Percentiles rank a stretch among this genome's conserved stretches.
Evolutionary conservation across 495 filamentous ascomycete genomes (phyloP).

Genomic region (Penicillium diatomitis): DNA sequence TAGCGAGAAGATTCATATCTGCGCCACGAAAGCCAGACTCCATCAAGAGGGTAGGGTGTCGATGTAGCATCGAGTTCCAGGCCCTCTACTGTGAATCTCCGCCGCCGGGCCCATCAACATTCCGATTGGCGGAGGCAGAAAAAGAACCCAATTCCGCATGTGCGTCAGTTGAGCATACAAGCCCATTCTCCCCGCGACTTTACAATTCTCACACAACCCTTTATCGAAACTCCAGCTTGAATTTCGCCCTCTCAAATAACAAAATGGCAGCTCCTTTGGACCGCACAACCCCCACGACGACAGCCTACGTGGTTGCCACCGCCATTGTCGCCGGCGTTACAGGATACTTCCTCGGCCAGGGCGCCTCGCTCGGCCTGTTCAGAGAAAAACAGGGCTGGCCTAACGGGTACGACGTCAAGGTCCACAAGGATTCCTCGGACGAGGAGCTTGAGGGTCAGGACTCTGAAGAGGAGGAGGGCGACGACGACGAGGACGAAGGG

Average conservation of each 20-base stretch:
- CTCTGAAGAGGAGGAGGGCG: constrained; percentile 25
- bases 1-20: too few species aligned
- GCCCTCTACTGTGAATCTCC: not conserved
- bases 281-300: constrained; percentile 35
- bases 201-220: not conserved
- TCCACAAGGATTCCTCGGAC: constrained; percentile 38
- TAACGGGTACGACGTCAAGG: constrained; percentile 43
- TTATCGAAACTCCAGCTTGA: not conserved
- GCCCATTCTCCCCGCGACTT: not conserved
- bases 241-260: not conserved
- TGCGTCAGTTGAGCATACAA: not conserved
- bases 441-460: constrained; percentile 21
- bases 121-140: not conserved
- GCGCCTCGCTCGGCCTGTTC: constrained; percentile 39
- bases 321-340: constrained; percentile 54
- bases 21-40: too few species aligned
- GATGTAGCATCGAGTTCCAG: too few species aligned
- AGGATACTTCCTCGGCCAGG: constrained; percentile 57
- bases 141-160: not conserved
- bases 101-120: not conserved
- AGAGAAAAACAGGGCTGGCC: constrained; percentile 39
- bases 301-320: constrained; percentile 50
- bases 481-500: constrained; percentile 29
- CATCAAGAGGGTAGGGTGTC: too few species aligned
- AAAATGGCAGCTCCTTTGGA: constrained; percentile 37